Base-by-base conservation (phyloP, 805 yeast species). In the Candida maris region DNA sequence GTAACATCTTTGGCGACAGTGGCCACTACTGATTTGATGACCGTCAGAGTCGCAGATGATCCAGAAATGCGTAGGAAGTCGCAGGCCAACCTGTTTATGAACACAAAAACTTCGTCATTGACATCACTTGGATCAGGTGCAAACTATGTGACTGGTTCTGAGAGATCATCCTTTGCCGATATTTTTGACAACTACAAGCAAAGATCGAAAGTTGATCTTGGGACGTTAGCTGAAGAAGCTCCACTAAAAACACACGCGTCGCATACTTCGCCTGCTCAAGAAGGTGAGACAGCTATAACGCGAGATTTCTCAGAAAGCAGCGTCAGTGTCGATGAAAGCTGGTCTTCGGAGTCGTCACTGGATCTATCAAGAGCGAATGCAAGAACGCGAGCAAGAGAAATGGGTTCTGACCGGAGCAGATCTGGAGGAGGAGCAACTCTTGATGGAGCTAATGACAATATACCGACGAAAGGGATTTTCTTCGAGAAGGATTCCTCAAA, bases 1-100 rank as follows among this genome's bases (percentile, higher is more conserved):
- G 68, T 77, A 38, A 74, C 73, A 25, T 85, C 96, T 0, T 52
- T 83, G 39, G 88, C 87, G 19, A 87, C 96, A 0, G 89, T 89
- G 22, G 79, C 89, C 21, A 86, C 96, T 1, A 85, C 81, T 34
- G 91, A 86, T 55, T 71, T 88, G 31, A 71, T 87, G 53, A 82
- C 85, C 4, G 86, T 88, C 25, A 73, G 87, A 51, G 67, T 87
- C 27, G 87, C 84, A 3, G 84, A 81, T 25, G 84, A 80, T 42
- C 64, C 63, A 20, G 58, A 59, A 25, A 53, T 70, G 19, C 62
- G 63, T 25, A 67, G 70, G 42, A 51, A 51, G 35, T 55, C 64
- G 24, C 67, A 61, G 42, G 29, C 56, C 38, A 41, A 52, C 35
- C 46, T 54, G 42, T 41, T 54, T 8, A 61, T 5, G 69, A 71